These are phyloP conservation scores for Fusarium pininemorale DNA, from an alignment of 2,329 filamentous ascomycete species.

Conservation along the genomic window DNA sequence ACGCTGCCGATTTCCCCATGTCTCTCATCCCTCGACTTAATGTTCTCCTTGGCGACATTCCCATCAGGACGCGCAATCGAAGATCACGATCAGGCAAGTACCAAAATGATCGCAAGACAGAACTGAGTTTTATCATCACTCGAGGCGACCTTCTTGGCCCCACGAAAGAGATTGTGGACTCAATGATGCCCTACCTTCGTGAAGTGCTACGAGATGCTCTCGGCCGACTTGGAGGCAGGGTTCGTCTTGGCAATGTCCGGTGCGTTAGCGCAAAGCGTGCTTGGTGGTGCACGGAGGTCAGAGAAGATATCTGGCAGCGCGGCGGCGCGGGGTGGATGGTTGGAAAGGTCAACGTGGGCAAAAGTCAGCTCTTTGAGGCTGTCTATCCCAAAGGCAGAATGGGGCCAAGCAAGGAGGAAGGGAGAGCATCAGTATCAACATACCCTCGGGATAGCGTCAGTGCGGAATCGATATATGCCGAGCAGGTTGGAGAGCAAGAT, in stretches of 20 bases:
- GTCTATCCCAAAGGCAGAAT: slow-evolving; percentile 82
- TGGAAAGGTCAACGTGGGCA: slow-evolving; percentile 98
- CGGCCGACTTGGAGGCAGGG: slow-evolving; percentile 69
- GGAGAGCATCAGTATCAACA: slow-evolving; percentile 20
- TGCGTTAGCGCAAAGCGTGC: slow-evolving; percentile 86
- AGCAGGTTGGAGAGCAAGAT: slow-evolving; percentile 38
- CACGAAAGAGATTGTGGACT: slow-evolving; percentile 83
- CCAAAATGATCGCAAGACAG: slow-evolving; percentile 72
- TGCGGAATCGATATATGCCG: slow-evolving; percentile 43
- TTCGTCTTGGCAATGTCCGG: slow-evolving; percentile 87
- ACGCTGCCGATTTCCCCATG: slow-evolving; percentile 97
- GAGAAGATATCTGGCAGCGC: slow-evolving; percentile 83
- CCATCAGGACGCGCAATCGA: slow-evolving; percentile 81
- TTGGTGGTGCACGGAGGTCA: slow-evolving; percentile 92
- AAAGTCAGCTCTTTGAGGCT: slow-evolving; percentile 88
- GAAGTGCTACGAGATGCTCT: slow-evolving; percentile 81
- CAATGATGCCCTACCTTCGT: slow-evolving; percentile 84
- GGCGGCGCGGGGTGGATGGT: slow-evolving; percentile 95
- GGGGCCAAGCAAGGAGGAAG: slow-evolving; percentile 43
- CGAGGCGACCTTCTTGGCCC: slow-evolving; percentile 86
- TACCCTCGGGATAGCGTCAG: slow-evolving; percentile 19
- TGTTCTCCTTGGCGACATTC: slow-evolving; percentile 73
- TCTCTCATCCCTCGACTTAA: slow-evolving; percentile 84
- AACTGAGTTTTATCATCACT: slow-evolving; percentile 91
- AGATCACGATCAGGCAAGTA: slow-evolving; percentile 75